Evolutionary conservation across 2,329 filamentous ascomycete genomes (phyloP), one percentile per base, ranked within the genome.

Genomic region (Fusarium robinianum): DNA sequence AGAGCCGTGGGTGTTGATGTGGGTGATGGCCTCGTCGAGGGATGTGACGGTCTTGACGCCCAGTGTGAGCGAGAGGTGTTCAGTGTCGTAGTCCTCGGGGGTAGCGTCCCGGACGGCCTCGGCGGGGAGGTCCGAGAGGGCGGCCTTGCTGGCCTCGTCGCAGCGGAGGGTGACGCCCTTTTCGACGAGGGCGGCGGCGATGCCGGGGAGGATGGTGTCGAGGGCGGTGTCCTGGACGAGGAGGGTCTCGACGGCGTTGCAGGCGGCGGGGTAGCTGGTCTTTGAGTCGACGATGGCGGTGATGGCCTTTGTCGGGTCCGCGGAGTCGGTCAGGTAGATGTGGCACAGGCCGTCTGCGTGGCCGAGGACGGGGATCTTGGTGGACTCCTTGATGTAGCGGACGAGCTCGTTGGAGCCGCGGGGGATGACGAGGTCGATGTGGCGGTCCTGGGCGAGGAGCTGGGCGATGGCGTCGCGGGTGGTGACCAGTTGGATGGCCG

Each of bases 371-470:
- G 94, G 94, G 59, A 99, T 97, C 64, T 89, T 89, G 38, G 94
- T 96, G 53, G 87, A 86, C 30, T 84, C 80, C 70, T 97, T 96
- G 70, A 96, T 90, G 69, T 89, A 89, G 45, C 87, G 80, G 26
- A 96, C 91, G 7, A 96, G 81, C 40, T 95, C 90, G 69, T 95
- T 96, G 41, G 87, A 88, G 34, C 91, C 91, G 25, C 94, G 80
- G 3, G 94, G 94, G 58, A 99, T 95, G 54, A 96, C 94, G 18
- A 99, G 84, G 67, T 99, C 94, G 60, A 99, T 95, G 63, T 89
- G 84, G 38, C 83, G 79, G 65, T 96, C 91, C 46, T 94, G 85
- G 22, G 81, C 84, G 8, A 99, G 80, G n/a, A 99, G 80, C 53
- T 91, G 83, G 32, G 90, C 85, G 50, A 99, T 90, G 21, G 85